A percentile compares a stretch with the other conserved stretches of the same genome.
Conservation (phyloP, 495 filamentous ascomycete species). For the Penicillium arizonense region DNA sequence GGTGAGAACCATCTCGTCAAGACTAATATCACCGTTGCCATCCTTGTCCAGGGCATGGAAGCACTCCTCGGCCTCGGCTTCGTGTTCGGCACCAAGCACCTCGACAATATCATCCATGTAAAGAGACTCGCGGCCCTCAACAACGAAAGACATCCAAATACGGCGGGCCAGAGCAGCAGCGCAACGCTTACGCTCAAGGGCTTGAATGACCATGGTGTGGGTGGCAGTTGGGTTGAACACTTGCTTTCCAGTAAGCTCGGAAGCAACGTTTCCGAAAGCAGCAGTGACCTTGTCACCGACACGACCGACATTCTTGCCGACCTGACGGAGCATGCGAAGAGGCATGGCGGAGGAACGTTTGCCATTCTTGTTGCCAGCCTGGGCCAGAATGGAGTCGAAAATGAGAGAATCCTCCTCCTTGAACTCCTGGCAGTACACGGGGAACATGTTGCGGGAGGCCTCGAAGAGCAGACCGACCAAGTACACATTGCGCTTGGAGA, state of each 20-base stretch:
- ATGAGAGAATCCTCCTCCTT: slow-evolving; percentile 88
- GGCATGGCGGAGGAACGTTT: slow-evolving; percentile 66
- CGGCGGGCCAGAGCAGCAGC: slow-evolving; percentile 87
- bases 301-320: slow-evolving; percentile 66
- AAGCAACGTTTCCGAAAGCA: slow-evolving; percentile 89
- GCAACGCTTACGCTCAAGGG: slow-evolving; percentile 75
- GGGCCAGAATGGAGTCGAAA: slow-evolving; percentile 66
- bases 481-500: slow-evolving; percentile 79
- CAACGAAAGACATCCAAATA: slow-evolving; percentile 98
- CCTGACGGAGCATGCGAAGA: slow-evolving; percentile 67
- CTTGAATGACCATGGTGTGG: slow-evolving; percentile 84
- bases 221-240: slow-evolving; percentile 88
- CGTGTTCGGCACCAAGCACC: slow-evolving; percentile 73
- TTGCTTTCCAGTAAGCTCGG: slow-evolving; percentile 91
- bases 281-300: slow-evolving; percentile 89
- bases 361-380: slow-evolving; percentile 8
- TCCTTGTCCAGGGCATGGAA: slow-evolving; percentile 81
- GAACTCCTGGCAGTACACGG: slow-evolving; percentile 88
- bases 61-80: slow-evolving; percentile 75
- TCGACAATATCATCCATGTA: slow-evolving; percentile 80
- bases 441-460: slow-evolving; percentile 81
- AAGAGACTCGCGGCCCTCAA: slow-evolving; percentile 79
- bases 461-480: slow-evolving; percentile 85
- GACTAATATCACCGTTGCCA: slow-evolving; percentile 86
- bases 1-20: slow-evolving; percentile 93